These are phyloP conservation scores for Chalciporus chontae DNA, from an alignment of 768 basidiomycete species.

Conservation along the genomic window DNA sequence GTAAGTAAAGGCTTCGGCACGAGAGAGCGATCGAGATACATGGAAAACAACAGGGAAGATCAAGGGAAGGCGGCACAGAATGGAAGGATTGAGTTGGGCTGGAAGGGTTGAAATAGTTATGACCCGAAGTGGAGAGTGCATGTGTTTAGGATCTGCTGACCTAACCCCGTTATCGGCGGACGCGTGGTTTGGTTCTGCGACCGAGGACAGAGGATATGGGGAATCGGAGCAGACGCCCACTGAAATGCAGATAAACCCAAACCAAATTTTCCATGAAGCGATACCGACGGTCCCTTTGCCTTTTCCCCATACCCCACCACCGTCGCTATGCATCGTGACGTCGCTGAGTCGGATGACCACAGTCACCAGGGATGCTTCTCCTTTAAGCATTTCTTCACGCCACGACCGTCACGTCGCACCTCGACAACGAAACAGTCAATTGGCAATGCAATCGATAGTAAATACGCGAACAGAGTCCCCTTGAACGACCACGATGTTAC, in stretches of 20 bases:
- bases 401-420: conserved; percentile 1
- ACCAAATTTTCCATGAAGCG: conserved; percentile 15
- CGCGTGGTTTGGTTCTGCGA: conserved; percentile 9
- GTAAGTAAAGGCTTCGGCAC: background rate
- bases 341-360: conserved; percentile 24
- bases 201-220: conserved; percentile 13
- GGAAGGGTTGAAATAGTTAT: no score
- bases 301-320: conserved; percentile 6
- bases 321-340: conserved; percentile 21
- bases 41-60: no score
- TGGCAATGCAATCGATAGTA: background rate
- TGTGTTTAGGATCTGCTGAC: conserved; percentile 12
- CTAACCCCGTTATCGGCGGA: conserved; percentile 28
- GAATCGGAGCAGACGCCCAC: conserved; percentile 14
- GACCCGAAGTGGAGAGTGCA: no score
- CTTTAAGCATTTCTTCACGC: conserved; percentile 19
- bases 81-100: no score
- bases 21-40: background rate
- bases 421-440: background rate
- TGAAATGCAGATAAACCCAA: conserved; percentile 31
- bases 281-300: background rate
- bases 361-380: conserved; percentile 17
- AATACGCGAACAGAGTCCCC: background rate
- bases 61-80: no score
- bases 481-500: background rate